Percentiles rank a stretch among this genome's conserved stretches.
phyloP scores from a whole-genome alignment of 192 early-diverging fungal genomes.

The Mortierella claussenii region DNA sequence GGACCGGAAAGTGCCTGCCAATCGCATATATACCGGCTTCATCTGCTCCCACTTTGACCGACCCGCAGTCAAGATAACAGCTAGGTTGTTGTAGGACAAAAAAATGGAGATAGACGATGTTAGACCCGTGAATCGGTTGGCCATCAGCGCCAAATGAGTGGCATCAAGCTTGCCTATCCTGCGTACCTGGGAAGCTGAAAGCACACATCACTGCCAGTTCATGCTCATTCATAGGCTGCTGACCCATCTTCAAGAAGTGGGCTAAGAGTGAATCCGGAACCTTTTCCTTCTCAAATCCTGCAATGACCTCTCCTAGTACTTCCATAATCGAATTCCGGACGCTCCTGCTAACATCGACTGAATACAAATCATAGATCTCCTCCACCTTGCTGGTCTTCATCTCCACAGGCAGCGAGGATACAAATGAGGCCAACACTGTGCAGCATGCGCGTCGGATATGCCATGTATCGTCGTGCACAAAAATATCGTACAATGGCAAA shows the following conservation, averaged over 20 bases:
- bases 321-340: constrained; percentile 65
- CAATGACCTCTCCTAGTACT: constrained; percentile 66
- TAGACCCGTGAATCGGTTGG: no score
- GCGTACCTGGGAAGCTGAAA: constrained; percentile 65
- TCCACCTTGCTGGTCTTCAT: constrained; percentile 54
- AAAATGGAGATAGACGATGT: no score
- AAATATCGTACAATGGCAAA: constrained; percentile 61
- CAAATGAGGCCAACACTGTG: constrained; percentile 57
- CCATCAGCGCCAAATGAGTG: no score
- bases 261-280: constrained; percentile 60
- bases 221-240: constrained; percentile 61
- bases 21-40: constrained; percentile 50
- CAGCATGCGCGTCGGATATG: constrained; percentile 67
- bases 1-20: constrained; percentile 53
- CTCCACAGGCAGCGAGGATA: constrained; percentile 61
- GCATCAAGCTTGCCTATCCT: no score
- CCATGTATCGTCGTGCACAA: constrained; percentile 65
- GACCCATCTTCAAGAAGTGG: constrained; percentile 62
- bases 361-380: constrained; percentile 61
- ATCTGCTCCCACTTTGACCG: constrained; percentile 66
- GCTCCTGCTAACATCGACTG: constrained; percentile 61
- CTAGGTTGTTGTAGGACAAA: constrained; percentile 11
- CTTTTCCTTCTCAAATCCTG: constrained; percentile 57
- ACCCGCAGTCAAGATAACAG: constrained; percentile 66
- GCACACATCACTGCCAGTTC: constrained; percentile 66